phyloP scores from a whole-genome alignment of 2,329 filamentous ascomycete species.

The Esteya vermicola region DNA sequence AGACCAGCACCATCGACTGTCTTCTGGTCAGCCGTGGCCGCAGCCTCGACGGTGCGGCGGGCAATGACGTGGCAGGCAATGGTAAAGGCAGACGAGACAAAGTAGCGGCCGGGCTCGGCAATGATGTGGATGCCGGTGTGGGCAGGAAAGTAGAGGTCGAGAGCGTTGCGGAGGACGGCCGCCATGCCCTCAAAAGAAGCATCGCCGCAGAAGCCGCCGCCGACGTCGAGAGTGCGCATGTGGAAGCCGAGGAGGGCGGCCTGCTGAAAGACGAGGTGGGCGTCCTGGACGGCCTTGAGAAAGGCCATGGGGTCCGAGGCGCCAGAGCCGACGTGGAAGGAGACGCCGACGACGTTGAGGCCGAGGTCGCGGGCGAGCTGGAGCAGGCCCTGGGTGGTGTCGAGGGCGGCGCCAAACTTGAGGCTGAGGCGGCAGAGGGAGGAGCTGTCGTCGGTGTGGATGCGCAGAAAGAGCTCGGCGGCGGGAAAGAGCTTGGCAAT shows the following conservation, averaged over 20 bases:
- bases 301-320: constrained; percentile 89
- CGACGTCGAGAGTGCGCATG: constrained; percentile 82
- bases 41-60: constrained; percentile 65
- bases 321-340: constrained; percentile 95
- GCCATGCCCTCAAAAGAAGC: constrained; percentile 80
- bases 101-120: constrained; percentile 92
- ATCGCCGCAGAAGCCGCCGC: constrained; percentile 82
- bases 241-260: constrained; percentile 62
- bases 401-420: constrained; percentile 90
- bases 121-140: constrained; percentile 64
- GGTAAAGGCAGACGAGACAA: constrained; percentile 85
- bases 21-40: constrained; percentile 19
- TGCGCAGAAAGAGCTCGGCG: constrained; percentile 86
- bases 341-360: constrained; percentile 87
- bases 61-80: constrained; percentile 94
- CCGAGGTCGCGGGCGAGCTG: constrained; percentile 66
- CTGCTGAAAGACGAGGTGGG: constrained; percentile 77
- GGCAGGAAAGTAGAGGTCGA: constrained; percentile 80
- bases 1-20: constrained; percentile 17
- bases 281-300: constrained; percentile 79
- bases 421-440: constrained; percentile 90
- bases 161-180: constrained; percentile 57
- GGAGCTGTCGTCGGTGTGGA: constrained; percentile 89
- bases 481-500: constrained; percentile 82
- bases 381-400: constrained; percentile 64